Base-by-base conservation (phyloP, 2,329 filamentous ascomycete species). In the Microcyclosporella mali region DNA sequence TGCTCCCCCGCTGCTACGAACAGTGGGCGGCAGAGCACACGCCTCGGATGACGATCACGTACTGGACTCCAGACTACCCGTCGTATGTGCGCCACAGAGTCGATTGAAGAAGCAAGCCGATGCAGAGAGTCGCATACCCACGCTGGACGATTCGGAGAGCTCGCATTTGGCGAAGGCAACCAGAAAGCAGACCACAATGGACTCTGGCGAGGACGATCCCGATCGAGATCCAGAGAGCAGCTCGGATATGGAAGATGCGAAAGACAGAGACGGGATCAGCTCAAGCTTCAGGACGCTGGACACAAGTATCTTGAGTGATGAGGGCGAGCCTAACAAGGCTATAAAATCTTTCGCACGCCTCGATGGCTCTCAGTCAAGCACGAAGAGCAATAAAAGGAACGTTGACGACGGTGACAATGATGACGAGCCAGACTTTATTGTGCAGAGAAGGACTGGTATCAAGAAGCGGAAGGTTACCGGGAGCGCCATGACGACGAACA, bases 11-110 rank as follows among this genome's bases (percentile, higher is more conserved):
- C 52, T 70, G 6, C 54, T 70, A 6, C 44, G 42, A 7, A 56
- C 10, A 4, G 65, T 69, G 4, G 36, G 45, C 1, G 57, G 58
- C 25, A 61, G 60, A 41, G 51, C 51, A 19, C 64, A 70, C 53
- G 67, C 66, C 14, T 58, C 48, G 4, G 43, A 55, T 4, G 55
- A 65, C 1, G 61, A 69, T 35, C 66, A 70, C 38, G 60, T 63
- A 18, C 21, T 9, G 21, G 21, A 25, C 21, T 6, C 4, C 21
- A 25, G 21, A 25, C 58, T 25, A 25, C 8, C 14, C n/a, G 4
- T 12, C 17, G 16, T 4, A 3, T 15, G 3, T 19, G 7, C 21
- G 8, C 32, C 15, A 9, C 8, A 10, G 32, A 33, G 15, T 15
- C 32, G 18, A 21, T 6, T 15, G 28, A 39, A 25, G 21, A 25